Evolutionary conservation across 139 green algal species (phyloP).

Genomic region (Penium margaritaceum): DNA sequence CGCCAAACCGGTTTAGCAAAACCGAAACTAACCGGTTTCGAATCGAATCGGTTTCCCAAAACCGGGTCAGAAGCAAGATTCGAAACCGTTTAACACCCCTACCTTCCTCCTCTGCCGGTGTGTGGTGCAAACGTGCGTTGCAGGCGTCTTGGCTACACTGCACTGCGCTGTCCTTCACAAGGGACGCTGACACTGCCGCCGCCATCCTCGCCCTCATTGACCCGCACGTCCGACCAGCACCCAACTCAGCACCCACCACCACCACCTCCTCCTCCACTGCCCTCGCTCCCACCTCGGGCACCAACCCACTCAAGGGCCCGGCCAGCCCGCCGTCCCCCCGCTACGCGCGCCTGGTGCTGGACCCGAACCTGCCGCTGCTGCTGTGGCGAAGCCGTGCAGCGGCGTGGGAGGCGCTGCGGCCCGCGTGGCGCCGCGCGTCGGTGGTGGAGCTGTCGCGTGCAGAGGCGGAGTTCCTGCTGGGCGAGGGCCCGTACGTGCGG

Average conservation of each 20-base stretch:
- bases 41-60: too few species aligned
- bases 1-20: too few species aligned
- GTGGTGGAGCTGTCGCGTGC: constrained; percentile 22
- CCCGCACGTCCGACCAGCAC: too few species aligned
- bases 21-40: too few species aligned
- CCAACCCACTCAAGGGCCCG: constrained; percentile 4
- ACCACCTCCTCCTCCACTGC: background rate
- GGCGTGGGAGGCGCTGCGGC: constrained; percentile 1
- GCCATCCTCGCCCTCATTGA: too few species aligned
- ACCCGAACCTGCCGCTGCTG: constrained; percentile 19
- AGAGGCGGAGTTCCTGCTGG: constrained; percentile 29
- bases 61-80: too few species aligned
- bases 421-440: constrained; percentile 11
- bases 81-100: too few species aligned
- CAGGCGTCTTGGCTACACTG: constrained; percentile 7
- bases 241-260: background rate
- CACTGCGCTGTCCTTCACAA: background rate
- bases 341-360: constrained; percentile 15
- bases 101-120: too few species aligned
- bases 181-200: too few species aligned
- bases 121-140: too few species aligned
- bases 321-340: background rate
- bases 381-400: constrained; percentile 13
- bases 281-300: background rate
- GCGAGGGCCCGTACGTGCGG: constrained; percentile 11